These are phyloP conservation scores for Trypanosoma platydactyli DNA, from an alignment of 208 protist species.

Conservation along the genomic window DNA sequence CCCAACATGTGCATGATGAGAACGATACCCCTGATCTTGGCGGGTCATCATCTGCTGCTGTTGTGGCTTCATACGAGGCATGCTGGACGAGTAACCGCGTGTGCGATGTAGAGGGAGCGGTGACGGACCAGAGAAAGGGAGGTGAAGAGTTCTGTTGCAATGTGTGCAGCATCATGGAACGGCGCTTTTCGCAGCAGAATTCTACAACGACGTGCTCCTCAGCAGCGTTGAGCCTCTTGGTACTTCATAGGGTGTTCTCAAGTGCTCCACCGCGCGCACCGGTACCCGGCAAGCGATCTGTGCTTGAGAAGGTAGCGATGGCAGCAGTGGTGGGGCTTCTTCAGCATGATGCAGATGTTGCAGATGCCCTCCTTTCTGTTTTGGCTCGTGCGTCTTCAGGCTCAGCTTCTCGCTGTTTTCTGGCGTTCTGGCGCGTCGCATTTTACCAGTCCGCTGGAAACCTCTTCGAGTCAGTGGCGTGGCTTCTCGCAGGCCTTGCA, in stretches of 20 bases:
- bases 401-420: constrained; percentile 7
- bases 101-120: background rate
- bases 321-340: constrained; percentile 11
- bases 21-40: background rate
- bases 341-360: constrained; percentile 7
- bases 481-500: constrained; percentile 20
- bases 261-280: background rate
- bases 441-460: background rate
- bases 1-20: background rate
- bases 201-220: no score
- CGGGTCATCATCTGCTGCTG: background rate
- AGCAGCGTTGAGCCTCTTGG: constrained; percentile 1
- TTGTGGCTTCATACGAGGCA: background rate
- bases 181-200: background rate
- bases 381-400: background rate
- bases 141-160: constrained; percentile 2
- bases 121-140: background rate
- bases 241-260: constrained; percentile 1
- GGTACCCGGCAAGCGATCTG: background rate
- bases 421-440: constrained; percentile 18
- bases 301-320: constrained; percentile 3
- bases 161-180: constrained; percentile 5
- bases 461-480: constrained; percentile 9
- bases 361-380: constrained; percentile 7
- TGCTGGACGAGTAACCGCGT: background rate